Conservation (phyloP, 768 basidiomycete species). For the Pseudohyphozyma bogoriensis region DNA sequence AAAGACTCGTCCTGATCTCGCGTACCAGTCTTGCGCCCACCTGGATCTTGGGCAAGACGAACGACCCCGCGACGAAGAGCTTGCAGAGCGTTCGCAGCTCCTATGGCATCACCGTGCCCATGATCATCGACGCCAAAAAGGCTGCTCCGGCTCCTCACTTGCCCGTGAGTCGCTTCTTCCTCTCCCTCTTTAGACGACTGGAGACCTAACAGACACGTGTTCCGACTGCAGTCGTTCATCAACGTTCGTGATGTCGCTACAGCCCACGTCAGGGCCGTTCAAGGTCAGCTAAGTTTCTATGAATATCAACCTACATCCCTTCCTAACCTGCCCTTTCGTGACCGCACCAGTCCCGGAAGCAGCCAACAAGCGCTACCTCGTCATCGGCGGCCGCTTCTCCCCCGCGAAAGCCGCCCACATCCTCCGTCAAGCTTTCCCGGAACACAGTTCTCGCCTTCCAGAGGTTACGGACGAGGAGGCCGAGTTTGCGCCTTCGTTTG, state of each 20-base stretch:
- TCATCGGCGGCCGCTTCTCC: constrained; percentile 4
- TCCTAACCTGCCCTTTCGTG: background rate
- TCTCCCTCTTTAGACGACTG: background rate
- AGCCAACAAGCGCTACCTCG: constrained; percentile 3
- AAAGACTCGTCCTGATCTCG: no score
- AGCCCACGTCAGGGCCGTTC: no score
- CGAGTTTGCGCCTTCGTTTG: no score
- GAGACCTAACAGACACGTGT: background rate
- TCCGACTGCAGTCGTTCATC: constrained; percentile 1
- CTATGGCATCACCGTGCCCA: constrained; percentile 4
- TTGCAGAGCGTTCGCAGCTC: constrained; percentile 9
- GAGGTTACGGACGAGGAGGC: no score
- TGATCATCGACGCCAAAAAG: constrained; percentile 1
- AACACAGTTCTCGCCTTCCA: no score
- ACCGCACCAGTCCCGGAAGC: background rate
- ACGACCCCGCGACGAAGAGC: constrained; percentile 3
- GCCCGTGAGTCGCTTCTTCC: background rate
- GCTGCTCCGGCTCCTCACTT: background rate
- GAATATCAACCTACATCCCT: background rate
- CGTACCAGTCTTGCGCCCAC: constrained; percentile 5
- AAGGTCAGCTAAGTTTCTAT: background rate
- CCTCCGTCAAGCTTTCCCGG: no score
- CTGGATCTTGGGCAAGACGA: constrained; percentile 5
- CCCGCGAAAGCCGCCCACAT: no score
- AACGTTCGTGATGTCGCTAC: constrained; percentile 1